These are phyloP conservation scores for Aspergillus baeticus DNA, from an alignment of 495 filamentous ascomycete species.

Conservation along the genomic window DNA sequence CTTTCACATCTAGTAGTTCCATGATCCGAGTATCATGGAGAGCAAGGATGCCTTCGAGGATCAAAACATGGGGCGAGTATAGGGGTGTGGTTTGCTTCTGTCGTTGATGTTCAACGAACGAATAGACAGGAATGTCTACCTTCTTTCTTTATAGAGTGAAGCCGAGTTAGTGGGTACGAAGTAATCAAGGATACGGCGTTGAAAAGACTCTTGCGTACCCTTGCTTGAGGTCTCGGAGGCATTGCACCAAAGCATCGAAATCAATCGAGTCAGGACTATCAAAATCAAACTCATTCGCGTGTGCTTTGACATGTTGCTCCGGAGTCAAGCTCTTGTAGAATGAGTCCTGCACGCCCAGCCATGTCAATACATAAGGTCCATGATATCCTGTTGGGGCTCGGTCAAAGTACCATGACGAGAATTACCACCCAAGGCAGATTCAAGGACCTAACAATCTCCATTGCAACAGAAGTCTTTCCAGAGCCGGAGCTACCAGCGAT, in stretches of 20 bases:
- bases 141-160: conserved; percentile 64
- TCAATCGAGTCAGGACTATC: conserved; percentile 93
- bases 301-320: conserved; percentile 73
- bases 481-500: conserved; percentile 95
- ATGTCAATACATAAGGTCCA: background rate
- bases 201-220: conserved; percentile 61
- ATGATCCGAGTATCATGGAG: conserved; percentile 84
- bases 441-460: conserved; percentile 83
- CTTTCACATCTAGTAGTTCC: conserved; percentile 88
- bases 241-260: conserved; percentile 85
- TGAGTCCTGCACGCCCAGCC: conserved; percentile 64
- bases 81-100: conserved; percentile 76
- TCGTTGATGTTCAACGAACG: conserved; percentile 88
- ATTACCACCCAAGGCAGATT: conserved; percentile 98
- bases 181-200: background rate
- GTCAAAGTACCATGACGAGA: conserved; percentile 75
- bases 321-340: conserved; percentile 85
- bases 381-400: conserved; percentile 1
- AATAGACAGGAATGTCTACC: conserved; percentile 91
- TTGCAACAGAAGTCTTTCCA: conserved; percentile 93
- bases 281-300: conserved; percentile 91
- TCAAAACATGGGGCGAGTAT: conserved; percentile 94
- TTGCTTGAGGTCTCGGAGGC: conserved; percentile 78
- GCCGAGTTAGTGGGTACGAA: conserved; percentile 3
- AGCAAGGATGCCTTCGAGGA: conserved; percentile 94